These are phyloP conservation scores for Populus simonii DNA, from an alignment of 345 rosid species.

Conservation along the genomic window DNA sequence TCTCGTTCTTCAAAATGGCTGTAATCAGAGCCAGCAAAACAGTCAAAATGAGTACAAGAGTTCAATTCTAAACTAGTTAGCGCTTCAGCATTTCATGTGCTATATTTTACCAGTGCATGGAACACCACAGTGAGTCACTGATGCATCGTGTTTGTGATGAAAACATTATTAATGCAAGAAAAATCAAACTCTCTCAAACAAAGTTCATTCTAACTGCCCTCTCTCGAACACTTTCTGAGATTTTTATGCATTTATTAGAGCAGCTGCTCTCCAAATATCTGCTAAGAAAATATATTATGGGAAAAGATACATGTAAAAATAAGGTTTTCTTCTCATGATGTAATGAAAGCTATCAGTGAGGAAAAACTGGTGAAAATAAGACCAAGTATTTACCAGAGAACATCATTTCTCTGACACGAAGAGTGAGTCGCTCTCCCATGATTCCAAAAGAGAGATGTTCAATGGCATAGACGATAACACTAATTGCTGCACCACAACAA, in stretches of 20 bases:
- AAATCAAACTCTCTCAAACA: neutral
- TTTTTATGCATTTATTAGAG: neutral
- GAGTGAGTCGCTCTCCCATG: conserved; percentile 93
- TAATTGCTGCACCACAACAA: conserved; percentile 57
- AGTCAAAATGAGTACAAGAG: neutral
- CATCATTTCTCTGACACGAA: conserved; percentile 80
- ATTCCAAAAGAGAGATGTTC: conserved; percentile 75
- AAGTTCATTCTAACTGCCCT: neutral
- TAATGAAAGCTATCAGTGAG: neutral
- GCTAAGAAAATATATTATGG: neutral
- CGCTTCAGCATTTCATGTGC: neutral
- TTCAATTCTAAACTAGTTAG: neutral
- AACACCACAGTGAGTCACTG: neutral
- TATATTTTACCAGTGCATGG: neutral
- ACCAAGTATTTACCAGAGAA: conserved; percentile 50
- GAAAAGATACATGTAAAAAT: neutral
- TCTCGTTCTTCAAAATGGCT: conserved; percentile 88
- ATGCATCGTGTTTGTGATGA: neutral
- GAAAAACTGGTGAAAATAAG: neutral
- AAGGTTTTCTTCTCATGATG: neutral
- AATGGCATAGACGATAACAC: conserved; percentile 59
- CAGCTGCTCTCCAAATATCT: neutral
- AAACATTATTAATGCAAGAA: neutral
- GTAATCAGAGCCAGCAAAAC: conserved; percentile 11
- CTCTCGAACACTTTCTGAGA: neutral